Base-by-base conservation (phyloP, 2,329 filamentous ascomycete genomes). In the Cytospora schulzeri region DNA sequence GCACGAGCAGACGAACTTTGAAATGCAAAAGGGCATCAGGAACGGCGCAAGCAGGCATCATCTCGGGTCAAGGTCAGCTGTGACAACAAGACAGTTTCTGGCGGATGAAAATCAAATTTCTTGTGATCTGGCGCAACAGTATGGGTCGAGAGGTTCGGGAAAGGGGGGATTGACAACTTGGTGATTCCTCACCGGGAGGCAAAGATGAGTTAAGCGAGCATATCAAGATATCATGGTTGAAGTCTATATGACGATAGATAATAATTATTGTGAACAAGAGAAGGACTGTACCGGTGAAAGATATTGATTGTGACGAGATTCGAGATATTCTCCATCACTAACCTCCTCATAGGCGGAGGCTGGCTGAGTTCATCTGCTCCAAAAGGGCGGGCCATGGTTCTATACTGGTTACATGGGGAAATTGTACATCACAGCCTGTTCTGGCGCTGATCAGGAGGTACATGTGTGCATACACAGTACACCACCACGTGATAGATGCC, bases 141-240 rank as follows among this genome's bases (percentile, higher is more conserved):
- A 9, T 48, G 45, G n/a, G 60, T 51, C 52, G 48, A 19, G 5
- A 11, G 19, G 41, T n/a, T n/a, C n/a, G 41, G 41, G 17, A 12
- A 50, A 31, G 28, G 41, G 17, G 52, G 19, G 4, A 9, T 9
- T 6, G 24, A 51, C 33, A n/a, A 56, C 29, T 56, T 38, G 35
- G 45, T 29, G 52, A 14, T 35, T 31, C 29, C 22, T 48, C 11
- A 48, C 8, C 4, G n/a, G 45, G 52, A 51, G 56, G 56, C 26
- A 38, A 22, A 29, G 62, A 54, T 54, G 56, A 59, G n/a, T 63
- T 48, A 53, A 60, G 58, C 63, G 53, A 63, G 60, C 63, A 63
- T 59, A 58, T 59, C 53, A 55, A 57, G 62, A 65, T 56, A 57
- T 57, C 52, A 62, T 19, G 52, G 41, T 56, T 22, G n/a, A 45